Base-by-base conservation (phyloP, 2,329 filamentous ascomycete genomes). In the Arachnomyces sp. region DNA sequence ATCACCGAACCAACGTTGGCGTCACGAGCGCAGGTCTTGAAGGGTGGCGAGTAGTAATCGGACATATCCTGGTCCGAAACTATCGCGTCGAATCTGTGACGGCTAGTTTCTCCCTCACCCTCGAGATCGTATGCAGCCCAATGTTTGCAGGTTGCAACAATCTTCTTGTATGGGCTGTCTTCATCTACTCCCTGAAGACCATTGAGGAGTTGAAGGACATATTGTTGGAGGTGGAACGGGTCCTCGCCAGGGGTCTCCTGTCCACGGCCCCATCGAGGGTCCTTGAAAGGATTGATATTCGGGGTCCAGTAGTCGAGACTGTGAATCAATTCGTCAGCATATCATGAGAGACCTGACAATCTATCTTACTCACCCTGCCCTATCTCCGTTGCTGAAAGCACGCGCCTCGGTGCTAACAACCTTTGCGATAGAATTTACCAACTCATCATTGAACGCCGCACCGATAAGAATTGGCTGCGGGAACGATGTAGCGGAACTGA, bases 41-140 rank as follows among this genome's bases (percentile, higher is more conserved):
- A 84, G 0, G 78, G 72, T 1, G 76, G 78, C 31, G 81, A 67
- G 51, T 81, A 84, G 59, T 83, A 84, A 49, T 83, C 80, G 0
- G 73, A 68, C 3, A 84, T 60, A 44, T 85, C 81, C 48, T 83
- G 80, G 36, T 67, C 61, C 7, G 67, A 65, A 43, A 81, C 72
- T 9, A 4, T 50, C 48, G 77, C 70, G 52, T 81, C 67, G 44
- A 77, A 80, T 12, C 69, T 67, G 15, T 53, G 72, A 8, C 72
- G 61, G n/a, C 58, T 59, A 16, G 64, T 54, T 2, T 69, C 71
- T 43, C 55, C 56, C 49, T 79, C 75, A 43, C 55, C 56, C 49
- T 79, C 75, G 2, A 76, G 54, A 51, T 79, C 75, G 48, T 79
- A 77, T 0, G 67, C 76, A 0, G 72, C 74, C 41, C 65, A 79